phyloP scores from a whole-genome alignment of 78 protist genomes.

The Guillardia theta region DNA sequence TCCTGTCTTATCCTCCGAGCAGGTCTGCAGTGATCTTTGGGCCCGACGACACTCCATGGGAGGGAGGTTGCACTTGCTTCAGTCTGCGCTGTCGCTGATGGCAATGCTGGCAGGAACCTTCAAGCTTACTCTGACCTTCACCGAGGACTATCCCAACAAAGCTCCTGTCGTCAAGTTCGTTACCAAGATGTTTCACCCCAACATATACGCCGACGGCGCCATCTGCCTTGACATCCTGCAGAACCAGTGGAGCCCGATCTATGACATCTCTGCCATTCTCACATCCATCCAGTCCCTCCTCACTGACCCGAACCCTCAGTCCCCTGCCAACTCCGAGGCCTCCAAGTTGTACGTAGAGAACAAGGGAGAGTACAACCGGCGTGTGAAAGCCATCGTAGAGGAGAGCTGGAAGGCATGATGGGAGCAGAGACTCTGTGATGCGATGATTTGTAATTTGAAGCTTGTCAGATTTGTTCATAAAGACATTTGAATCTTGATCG shows the following conservation, averaged over 20 bases:
- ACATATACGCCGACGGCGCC: constrained; percentile 97
- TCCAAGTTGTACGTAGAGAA: constrained; percentile 94
- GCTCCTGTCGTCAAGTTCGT: constrained; percentile 96
- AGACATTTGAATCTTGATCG: not conserved
- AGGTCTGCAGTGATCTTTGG: constrained; percentile 90
- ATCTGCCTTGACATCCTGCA: constrained; percentile 99
- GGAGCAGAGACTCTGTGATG: not conserved
- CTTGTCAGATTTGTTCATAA: not conserved
- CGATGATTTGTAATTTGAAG: not conserved
- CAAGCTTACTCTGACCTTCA: constrained; percentile 90
- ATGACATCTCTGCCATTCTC: constrained; percentile 97
- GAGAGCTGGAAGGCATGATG: constrained; percentile 77
- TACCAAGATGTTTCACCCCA: constrained; percentile 96
- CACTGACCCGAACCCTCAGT: constrained; percentile 98
- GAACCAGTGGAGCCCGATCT: constrained; percentile 92
- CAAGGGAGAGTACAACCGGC: constrained; percentile 91
- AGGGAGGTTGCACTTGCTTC: constrained; percentile 75
- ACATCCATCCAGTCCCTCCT: constrained; percentile 98
- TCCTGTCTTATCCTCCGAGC: not conserved
- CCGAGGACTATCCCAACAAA: constrained; percentile 98
- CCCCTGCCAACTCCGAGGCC: constrained; percentile 98
- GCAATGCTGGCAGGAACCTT: constrained; percentile 77
- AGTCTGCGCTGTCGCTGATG: not conserved
- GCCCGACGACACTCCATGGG: constrained; percentile 98
- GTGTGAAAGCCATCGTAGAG: constrained; percentile 94